Percentiles rank a stretch among this genome's conserved stretches.
phyloP scores from a whole-genome alignment of 352 stramenopile species.

The Pythium rishiriense region DNA sequence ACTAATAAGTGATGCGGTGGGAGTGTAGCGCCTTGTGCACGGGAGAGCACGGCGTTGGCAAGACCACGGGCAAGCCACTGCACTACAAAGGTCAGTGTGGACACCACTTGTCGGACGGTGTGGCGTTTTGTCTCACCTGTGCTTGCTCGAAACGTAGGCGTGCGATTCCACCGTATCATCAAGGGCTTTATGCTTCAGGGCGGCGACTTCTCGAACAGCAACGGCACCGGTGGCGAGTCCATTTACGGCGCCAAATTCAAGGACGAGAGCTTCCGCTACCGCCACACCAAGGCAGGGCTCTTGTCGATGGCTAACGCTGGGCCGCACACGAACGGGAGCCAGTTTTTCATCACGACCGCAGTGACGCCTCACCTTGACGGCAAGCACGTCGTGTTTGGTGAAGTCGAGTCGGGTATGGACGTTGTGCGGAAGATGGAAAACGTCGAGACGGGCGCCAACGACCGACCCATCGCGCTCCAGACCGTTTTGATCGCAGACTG shows the following conservation, averaged over 20 bases:
- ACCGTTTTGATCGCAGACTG: constrained; percentile 95
- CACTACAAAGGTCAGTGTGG: constrained; percentile 77
- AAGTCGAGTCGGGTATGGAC: constrained; percentile 84
- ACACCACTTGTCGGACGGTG: background rate
- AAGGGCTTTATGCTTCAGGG: constrained; percentile 87
- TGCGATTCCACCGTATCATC: constrained; percentile 85
- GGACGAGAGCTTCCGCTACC: constrained; percentile 95
- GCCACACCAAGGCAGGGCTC: constrained; percentile 92
- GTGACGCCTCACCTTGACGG: constrained; percentile 95
- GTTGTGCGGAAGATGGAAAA: constrained; percentile 91
- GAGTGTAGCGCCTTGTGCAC: constrained; percentile 49
- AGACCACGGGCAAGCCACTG: constrained; percentile 52
- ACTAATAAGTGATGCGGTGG: background rate
- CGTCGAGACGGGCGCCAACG: constrained; percentile 71
- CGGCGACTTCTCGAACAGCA: constrained; percentile 77
- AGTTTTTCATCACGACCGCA: constrained; percentile 86
- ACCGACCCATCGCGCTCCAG: constrained; percentile 82
- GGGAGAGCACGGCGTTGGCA: constrained; percentile 67
- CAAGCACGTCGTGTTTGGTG: constrained; percentile 99
- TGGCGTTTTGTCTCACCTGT: background rate
- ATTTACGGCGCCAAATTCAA: constrained; percentile 93
- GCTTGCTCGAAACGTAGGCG: constrained; percentile 24
- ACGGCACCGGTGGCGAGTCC: constrained; percentile 93
- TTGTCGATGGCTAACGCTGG: constrained; percentile 95
- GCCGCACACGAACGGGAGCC: constrained; percentile 72